Evolutionary conservation across 2,329 filamentous ascomycete species (phyloP), one percentile per base, ranked within the genome.

Genomic region (Cytospora leucostoma): DNA sequence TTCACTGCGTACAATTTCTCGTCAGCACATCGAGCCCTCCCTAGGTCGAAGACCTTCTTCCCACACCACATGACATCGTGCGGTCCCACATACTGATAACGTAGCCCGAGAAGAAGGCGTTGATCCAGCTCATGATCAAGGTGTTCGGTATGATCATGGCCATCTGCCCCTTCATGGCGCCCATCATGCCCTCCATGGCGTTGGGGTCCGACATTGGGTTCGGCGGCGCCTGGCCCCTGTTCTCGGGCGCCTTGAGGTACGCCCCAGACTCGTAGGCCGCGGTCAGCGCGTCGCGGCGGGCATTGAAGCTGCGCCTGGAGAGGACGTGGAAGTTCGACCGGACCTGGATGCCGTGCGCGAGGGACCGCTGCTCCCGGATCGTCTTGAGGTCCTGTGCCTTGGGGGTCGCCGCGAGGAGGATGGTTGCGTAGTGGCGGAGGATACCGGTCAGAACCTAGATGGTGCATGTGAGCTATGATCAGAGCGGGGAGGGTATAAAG

Each of bases 141-240:
- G 93, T 98, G 78, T 99, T 97, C 56, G 95, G 95, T 64, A 99
- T 92, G 81, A 99, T 98, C 95, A 98, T 99, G 68, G 95, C 94
- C 91, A 99, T 97, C 75, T 99, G 97, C 63, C 93, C 93, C 85
- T 99, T 99, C 92, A 99, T 96, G 92, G 97, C 97, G 70, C 95
- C 94, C 95, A 99, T 99, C 95, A 99, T 99, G 70, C 93, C 94
- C 74, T 99, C 96, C 95, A 99, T 99, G 64, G 92, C 92, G 55
- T 90, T 90, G 27, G 96, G 96, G 75, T 99, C 95, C 12, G 90
- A 91, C 86, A 99, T 93, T 4, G 95, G 95, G 78, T 98, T 99
- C 44, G 92, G 87, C 21, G 93, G 89, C 3, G 93, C 90, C 78
- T 97, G 91, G 59, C 93, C 93, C 73, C 90, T 88, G 72, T 83